These are phyloP conservation scores for Micromonas pusilla DNA, from an alignment of 139 green algal species.

Conservation along the genomic window DNA sequence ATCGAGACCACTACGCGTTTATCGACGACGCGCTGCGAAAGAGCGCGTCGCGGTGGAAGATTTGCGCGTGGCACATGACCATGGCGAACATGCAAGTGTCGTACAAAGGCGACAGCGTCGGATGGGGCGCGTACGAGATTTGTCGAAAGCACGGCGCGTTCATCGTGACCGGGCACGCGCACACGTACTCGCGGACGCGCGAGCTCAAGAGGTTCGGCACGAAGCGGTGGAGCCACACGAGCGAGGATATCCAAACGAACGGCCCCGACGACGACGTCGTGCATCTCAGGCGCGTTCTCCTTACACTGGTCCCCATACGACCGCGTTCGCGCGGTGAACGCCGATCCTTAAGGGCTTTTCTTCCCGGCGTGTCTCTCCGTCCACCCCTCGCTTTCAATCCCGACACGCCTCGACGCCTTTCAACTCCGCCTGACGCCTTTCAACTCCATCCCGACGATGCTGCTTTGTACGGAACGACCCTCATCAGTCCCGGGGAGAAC, in stretches of 20 bases:
- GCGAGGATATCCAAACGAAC: background rate
- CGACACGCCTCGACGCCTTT: too few relatives aligned
- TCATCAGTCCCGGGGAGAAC: too few relatives aligned
- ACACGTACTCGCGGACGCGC: constrained; percentile 9
- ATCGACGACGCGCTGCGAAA: background rate
- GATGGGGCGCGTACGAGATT: constrained; percentile 23
- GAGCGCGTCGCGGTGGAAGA: constrained; percentile 8
- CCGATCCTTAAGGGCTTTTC: too few relatives aligned
- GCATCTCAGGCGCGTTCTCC: too few relatives aligned
- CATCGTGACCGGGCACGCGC: constrained; percentile 25
- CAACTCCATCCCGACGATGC: background rate
- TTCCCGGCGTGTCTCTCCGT: too few relatives aligned
- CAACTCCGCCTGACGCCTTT: too few relatives aligned
- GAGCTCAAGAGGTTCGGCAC: background rate
- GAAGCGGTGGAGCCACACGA: background rate
- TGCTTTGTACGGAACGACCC: too few relatives aligned
- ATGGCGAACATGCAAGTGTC: constrained; percentile 16
- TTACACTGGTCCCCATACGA: too few relatives aligned
- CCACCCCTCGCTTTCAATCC: too few relatives aligned
- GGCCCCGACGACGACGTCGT: background rate
- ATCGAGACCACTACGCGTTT: constrained; percentile 10
- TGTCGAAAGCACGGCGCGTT: constrained; percentile 24
- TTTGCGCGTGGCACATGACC: constrained; percentile 30
- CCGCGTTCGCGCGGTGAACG: too few relatives aligned
- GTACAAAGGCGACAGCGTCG: constrained; percentile 21